These are phyloP conservation scores for Biscutella laevigata DNA, from an alignment of 441 rosid species.

Conservation along the genomic window DNA sequence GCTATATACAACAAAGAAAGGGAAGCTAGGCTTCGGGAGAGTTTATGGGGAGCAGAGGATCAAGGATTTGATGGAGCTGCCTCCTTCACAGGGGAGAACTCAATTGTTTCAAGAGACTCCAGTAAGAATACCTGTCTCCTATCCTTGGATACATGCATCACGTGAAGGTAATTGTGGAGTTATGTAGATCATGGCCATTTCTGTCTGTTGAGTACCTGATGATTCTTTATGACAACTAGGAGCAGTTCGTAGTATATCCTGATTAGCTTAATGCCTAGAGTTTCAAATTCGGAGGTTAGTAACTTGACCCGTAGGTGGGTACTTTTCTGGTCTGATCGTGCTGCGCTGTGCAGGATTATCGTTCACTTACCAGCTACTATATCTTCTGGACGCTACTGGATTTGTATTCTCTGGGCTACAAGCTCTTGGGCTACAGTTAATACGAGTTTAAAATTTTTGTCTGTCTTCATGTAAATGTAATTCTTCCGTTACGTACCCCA, in stretches of 20 bases:
- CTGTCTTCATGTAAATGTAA: no score
- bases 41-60: slow-evolving; percentile 83
- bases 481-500: no score
- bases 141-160: slow-evolving; percentile 92
- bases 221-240: not conserved
- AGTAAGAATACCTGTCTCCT: slow-evolving; percentile 52
- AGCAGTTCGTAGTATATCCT: not conserved
- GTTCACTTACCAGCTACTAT: slow-evolving; percentile 82
- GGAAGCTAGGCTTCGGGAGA: slow-evolving; percentile 90
- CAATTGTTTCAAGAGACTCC: slow-evolving; percentile 38
- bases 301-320: no score
- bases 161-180: slow-evolving; percentile 57
- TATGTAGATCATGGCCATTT: not conserved
- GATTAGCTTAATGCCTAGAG: slow-evolving; percentile 7
- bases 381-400: slow-evolving; percentile 91
- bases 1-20: slow-evolving; percentile 89
- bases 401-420: slow-evolving; percentile 91
- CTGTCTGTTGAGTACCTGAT: slow-evolving; percentile 1
- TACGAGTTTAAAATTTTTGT: no score
- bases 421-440: no score
- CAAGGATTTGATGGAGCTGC: slow-evolving; percentile 52
- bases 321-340: no score
- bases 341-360: slow-evolving; percentile 87
- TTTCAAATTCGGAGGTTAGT: not conserved
- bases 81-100: slow-evolving; percentile 36